Conservation (phyloP, 208 protist genomes). For the Naegleria gruberi region DNA sequence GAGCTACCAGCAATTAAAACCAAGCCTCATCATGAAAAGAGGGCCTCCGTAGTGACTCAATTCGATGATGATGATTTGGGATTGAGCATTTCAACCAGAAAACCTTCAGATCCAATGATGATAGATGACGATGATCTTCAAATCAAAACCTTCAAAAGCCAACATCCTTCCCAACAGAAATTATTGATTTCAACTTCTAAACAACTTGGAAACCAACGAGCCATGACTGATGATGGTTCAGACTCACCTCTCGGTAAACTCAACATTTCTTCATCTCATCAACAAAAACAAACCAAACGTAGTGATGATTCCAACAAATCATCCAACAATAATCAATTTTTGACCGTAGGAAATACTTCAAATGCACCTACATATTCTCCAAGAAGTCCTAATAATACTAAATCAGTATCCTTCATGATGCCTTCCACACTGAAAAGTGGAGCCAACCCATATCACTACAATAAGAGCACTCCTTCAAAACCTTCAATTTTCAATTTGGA, state of each 20-base stretch:
- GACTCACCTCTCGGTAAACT: too few species aligned
- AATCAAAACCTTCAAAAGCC: neutral
- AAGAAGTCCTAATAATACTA: neutral
- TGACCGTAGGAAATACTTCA: too few species aligned
- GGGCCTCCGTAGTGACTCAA: neutral
- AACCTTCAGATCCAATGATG: neutral
- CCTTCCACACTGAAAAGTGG: neutral
- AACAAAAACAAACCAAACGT: too few species aligned
- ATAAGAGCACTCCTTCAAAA: neutral
- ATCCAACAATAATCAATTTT: too few species aligned
- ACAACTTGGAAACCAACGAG: neutral
- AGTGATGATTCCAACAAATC: too few species aligned
- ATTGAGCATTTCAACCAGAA: neutral
- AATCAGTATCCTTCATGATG: neutral
- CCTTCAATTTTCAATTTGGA: neutral
- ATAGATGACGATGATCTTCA: neutral
- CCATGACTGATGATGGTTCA: neutral
- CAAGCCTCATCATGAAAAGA: neutral
- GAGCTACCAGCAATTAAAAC: neutral
- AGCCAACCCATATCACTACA: neutral
- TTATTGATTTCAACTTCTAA: neutral
- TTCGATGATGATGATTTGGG: neutral
- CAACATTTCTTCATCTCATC: too few species aligned
- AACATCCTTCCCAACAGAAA: too few species aligned
- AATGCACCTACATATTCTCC: neutral